These are phyloP conservation scores for Cochlearia excelsa DNA, from an alignment of 345 rosid species.

Conservation along the genomic window DNA sequence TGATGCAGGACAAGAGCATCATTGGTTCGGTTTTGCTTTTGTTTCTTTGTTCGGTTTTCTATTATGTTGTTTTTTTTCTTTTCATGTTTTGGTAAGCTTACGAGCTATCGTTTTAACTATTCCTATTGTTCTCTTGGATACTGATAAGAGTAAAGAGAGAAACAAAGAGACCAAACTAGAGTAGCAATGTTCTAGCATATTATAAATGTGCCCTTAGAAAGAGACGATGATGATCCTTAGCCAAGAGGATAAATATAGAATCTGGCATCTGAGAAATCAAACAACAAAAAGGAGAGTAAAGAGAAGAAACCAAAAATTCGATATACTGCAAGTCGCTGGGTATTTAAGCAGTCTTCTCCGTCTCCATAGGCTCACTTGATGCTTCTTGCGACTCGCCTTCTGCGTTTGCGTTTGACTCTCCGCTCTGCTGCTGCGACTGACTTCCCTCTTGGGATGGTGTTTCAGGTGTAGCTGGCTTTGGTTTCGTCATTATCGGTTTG, in stretches of 20 bases:
- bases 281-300: not conserved
- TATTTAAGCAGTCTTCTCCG: conserved; percentile 36
- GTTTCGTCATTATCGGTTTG: conserved; percentile 88
- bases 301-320: not conserved
- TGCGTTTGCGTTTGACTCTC: not conserved
- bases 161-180: no score
- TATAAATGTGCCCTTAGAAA: no score
- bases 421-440: conserved; percentile 16
- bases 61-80: no score
- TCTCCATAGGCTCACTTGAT: conserved; percentile 75
- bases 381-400: conserved; percentile 45
- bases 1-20: no score
- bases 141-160: no score
- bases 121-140: no score
- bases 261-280: not conserved
- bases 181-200: no score
- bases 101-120: no score
- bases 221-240: not conserved
- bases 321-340: not conserved
- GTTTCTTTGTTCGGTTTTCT: no score
- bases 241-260: not conserved
- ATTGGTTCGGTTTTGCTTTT: no score
- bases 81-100: no score
- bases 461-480: conserved; percentile 62
- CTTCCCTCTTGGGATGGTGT: conserved; percentile 31